Percentiles rank a stretch among this genome's conserved stretches.
Evolutionary conservation across 225 moss, liverwort and hornwort species (phyloP).

Genomic region (Bryoerythrophyllum caledonicum): DNA sequence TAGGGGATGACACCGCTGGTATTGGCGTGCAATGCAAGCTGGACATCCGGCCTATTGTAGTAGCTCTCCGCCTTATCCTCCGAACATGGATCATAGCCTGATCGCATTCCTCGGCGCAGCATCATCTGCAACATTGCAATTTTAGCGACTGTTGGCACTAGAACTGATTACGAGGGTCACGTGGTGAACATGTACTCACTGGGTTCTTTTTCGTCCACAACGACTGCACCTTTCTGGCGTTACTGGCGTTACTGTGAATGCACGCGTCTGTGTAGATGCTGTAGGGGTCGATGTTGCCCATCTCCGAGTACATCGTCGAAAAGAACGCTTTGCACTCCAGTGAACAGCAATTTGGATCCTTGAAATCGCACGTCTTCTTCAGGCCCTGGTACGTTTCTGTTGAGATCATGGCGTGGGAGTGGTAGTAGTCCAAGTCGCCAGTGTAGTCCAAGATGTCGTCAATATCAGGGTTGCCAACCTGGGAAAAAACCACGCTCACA

Average conservation of each 20-base stretch:
- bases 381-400: constrained; percentile 30
- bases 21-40: constrained; percentile 56
- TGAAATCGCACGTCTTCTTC: constrained; percentile 34
- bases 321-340: constrained; percentile 37
- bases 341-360: constrained; percentile 31
- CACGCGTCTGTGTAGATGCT: constrained; percentile 49
- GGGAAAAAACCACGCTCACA: not conserved
- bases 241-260: constrained; percentile 4
- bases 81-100: constrained; percentile 45
- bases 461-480: constrained; percentile 58
- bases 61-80: constrained; percentile 44
- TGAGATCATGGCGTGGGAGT: constrained; percentile 43
- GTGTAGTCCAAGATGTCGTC: constrained; percentile 36
- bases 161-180: not conserved
- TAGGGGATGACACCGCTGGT: constrained; percentile 49
- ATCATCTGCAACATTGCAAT: constrained; percentile 13
- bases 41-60: constrained; percentile 57
- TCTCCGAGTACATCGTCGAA: constrained; percentile 29
- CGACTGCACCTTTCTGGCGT: not conserved
- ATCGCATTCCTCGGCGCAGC: constrained; percentile 17
- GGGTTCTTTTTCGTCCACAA: constrained; percentile 5
- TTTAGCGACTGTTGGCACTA: not conserved
- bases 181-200: constrained; percentile 5
- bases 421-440: constrained; percentile 45
- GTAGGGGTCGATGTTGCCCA: constrained; percentile 52